phyloP scores from a whole-genome alignment of 2,329 filamentous ascomycete genomes.

The Penicillium sp. region DNA sequence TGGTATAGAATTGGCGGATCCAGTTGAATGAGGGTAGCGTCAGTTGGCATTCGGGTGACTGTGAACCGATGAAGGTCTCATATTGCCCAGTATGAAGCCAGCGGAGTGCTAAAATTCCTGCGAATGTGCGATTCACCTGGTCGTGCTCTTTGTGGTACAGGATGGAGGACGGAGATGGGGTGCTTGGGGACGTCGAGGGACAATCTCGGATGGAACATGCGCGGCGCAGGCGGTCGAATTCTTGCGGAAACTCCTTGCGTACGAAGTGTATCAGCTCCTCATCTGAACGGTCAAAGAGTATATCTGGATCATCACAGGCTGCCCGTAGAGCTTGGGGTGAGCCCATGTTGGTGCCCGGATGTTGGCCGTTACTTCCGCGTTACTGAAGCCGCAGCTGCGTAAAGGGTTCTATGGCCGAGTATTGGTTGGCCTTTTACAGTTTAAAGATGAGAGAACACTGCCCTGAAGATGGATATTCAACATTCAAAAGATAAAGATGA shows the following conservation, averaged over 20 bases:
- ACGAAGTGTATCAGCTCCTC: conserved; percentile 8
- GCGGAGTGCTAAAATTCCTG: conserved; percentile 15
- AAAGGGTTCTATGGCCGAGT: not conserved
- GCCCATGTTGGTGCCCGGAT: conserved; percentile 6
- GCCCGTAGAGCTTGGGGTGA: conserved; percentile 2
- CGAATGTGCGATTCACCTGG: conserved; percentile 16
- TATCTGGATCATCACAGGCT: conserved; percentile 8
- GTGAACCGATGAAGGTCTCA: conserved; percentile 13
- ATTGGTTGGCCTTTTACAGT: not conserved
- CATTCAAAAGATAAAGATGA: not conserved
- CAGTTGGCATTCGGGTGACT: conserved; percentile 6
- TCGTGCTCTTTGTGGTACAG: conserved; percentile 17
- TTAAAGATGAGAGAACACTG: not conserved
- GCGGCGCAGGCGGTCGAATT: conserved; percentile 16
- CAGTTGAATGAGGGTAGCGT: conserved; percentile 15
- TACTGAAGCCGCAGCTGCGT: not conserved
- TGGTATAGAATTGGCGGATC: conserved; percentile 9
- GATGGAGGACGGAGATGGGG: conserved; percentile 12
- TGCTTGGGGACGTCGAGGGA: not conserved
- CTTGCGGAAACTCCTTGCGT: conserved; percentile 12
- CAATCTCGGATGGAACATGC: conserved; percentile 18
- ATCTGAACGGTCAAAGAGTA: conserved; percentile 7
- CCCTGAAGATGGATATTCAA: not conserved
- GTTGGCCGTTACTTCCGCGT: not conserved
- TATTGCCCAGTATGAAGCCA: conserved; percentile 17